Evolutionary conservation across 1,284 basidiomycete genomes (phyloP), one percentile per base, ranked within the genome.

Genomic region (Trichosporon sp.): DNA sequence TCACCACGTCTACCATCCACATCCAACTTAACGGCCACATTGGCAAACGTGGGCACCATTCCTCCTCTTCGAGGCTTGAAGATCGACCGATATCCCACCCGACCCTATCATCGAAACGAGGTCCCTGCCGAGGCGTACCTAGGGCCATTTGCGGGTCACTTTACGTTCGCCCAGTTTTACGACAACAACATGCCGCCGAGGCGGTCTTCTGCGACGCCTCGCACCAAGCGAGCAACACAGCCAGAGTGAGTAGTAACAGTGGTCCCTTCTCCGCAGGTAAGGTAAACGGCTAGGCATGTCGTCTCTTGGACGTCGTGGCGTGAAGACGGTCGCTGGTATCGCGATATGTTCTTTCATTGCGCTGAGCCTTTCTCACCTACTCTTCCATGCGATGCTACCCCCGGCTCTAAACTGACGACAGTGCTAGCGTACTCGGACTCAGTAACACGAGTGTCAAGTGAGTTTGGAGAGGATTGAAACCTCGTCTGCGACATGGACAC

Each of bases 371-470:
- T 16, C 46, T n/a, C n/a, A n/a, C n/a, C n/a, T n/a, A n/a, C n/a
- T n/a, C n/a, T n/a, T n/a, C n/a, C n/a, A n/a, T n/a, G n/a, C n/a
- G n/a, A n/a, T n/a, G n/a, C n/a, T n/a, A n/a, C n/a, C n/a, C n/a
- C n/a, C n/a, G n/a, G 16, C 16, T 29, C 29, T 54, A n/a, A 16
- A 54, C 13, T n/a, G n/a, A 10, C 16, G 14, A 29, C 13, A 54
- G 49, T 5, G 25, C 49, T 13, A 54, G 49, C 25, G 16, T 37
- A 10, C 36, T 37, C 13, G 68, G 69, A 3, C 37, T 70, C n/a
- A 68, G 69, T 19, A 74, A 74, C 65, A 78, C 76, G 9, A 71
- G 68, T 21, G 75, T 78, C 27, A 76, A 78, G 76, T 78, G 58
- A 64, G 75, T 65, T 37, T n/a, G 33, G 34, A 37, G 10, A 13